Base-by-base conservation (phyloP, 495 filamentous ascomycete species). In the Trichoderma asperelloides region DNA sequence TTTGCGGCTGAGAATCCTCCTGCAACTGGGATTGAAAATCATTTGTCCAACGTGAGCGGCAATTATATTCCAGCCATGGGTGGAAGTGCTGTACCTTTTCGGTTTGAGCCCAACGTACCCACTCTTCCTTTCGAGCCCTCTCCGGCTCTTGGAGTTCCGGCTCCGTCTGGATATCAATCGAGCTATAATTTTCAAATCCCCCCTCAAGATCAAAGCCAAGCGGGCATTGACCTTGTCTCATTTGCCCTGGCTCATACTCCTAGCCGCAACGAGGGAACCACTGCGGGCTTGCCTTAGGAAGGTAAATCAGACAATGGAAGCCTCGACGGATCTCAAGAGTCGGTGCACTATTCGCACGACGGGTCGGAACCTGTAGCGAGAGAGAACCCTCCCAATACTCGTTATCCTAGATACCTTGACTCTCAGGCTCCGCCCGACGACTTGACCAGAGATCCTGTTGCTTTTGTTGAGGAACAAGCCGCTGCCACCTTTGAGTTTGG, bases 161-260 rank as follows among this genome's bases (percentile, higher is more conserved):
- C 33, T 7, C 5, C 9, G 33, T 3, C 33, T 37, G 33, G 5
- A 37, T 37, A 37, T 7, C 5, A 4, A 37, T 8, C 33, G 2
- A 37, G 2, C 33, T 8, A 37, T 0, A 37, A 37, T 37, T 8
- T 21, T 11, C 47, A 51, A 9, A 25, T 11, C n/a, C 7, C 5
- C n/a, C n/a, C n/a, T 25, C 47, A 51, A 23, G 21, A 21, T 5
- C 47, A 51, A 23, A 23, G 9, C 21, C n/a, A 51, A 23, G 28
- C 15, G 1, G 16, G n/a, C 8, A 28, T 33, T 18, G 55, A 60
- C 55, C 11, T 60, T 15, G 55, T 60, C 5, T 60, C 55, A 13
- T 60, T 60, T 30, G 55, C 55, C 16, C 25, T 60, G 55, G 55
- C 55, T 60, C 55, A 60, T 21, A 60, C 55, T 60, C 55, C 11